Conservation (phyloP, 1,139 yeast species). For the Wickerhamomyces sp. region DNA sequence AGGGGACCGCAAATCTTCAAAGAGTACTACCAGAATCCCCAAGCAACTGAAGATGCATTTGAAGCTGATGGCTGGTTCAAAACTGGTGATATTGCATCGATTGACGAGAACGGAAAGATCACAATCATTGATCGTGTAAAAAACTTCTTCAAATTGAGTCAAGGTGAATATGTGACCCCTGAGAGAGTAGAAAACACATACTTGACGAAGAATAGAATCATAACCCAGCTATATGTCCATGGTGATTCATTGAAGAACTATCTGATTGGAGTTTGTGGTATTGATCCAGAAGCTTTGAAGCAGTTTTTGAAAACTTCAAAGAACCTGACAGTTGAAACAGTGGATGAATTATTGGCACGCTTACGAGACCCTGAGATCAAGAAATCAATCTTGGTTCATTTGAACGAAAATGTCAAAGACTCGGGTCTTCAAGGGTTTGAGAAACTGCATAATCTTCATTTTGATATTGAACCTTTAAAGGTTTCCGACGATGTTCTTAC, state of each 20-base stretch:
- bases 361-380: conserved; percentile 26
- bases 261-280: conserved; percentile 51
- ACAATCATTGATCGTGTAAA: conserved; percentile 57
- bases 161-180: conserved; percentile 63
- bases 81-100: conserved; percentile 58
- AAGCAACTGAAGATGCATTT: conserved; percentile 38
- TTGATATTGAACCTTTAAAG: conserved; percentile 46
- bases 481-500: conserved; percentile 44
- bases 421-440: conserved; percentile 33
- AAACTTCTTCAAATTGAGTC: conserved; percentile 61
- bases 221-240: conserved; percentile 44
- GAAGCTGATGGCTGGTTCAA: conserved; percentile 57
- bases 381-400: conserved; percentile 24
- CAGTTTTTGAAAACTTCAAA: not conserved
- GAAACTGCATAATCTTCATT: conserved; percentile 40
- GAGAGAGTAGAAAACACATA: conserved; percentile 56
- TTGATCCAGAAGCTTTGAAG: conserved; percentile 28
- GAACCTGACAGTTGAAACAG: conserved; percentile 1
- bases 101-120: conserved; percentile 42
- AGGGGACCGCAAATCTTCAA: conserved; percentile 54
- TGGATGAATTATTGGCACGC: conserved; percentile 15
- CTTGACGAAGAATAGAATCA: conserved; percentile 37
- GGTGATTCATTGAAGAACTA: conserved; percentile 49
- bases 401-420: conserved; percentile 27
- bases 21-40: conserved; percentile 50